Conservation (phyloP, 2,329 filamentous ascomycete genomes). For the Neonectria punicea region DNA sequence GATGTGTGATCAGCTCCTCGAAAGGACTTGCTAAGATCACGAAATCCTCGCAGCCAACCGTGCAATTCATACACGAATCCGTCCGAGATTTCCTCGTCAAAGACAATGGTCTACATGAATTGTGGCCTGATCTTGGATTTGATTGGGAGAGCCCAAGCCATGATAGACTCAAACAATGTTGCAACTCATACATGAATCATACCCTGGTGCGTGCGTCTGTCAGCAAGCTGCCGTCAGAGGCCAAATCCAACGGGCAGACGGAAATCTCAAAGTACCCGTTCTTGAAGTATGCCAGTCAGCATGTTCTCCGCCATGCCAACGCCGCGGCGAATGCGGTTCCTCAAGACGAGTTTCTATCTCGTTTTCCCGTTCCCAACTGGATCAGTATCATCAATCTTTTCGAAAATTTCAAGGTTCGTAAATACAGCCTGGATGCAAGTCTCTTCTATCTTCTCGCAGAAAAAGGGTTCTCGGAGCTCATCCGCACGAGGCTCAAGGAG, state of each 20-base stretch:
- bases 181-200: conserved; percentile 51
- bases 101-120: conserved; percentile 44
- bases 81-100: conserved; percentile 58
- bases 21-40: conserved; percentile 62
- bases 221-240: background rate
- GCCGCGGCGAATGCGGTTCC: conserved; percentile 41
- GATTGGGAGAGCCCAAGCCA: conserved; percentile 51
- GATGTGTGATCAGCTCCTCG: conserved; percentile 53
- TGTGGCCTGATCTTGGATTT: conserved; percentile 46
- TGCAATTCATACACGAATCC: conserved; percentile 65
- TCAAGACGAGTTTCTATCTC: conserved; percentile 46
- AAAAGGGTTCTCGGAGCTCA: conserved; percentile 36
- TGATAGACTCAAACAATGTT: conserved; percentile 57
- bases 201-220: background rate
- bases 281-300: conserved; percentile 55
- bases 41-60: conserved; percentile 43
- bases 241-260: background rate
- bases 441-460: conserved; percentile 52
- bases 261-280: conserved; percentile 52
- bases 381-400: conserved; percentile 45
- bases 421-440: conserved; percentile 39
- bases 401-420: conserved; percentile 38
- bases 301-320: conserved; percentile 55
- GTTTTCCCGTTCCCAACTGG: conserved; percentile 45
- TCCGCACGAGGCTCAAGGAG: conserved; percentile 40